Percentiles rank a stretch among this genome's conserved stretches.
These are phyloP conservation scores for Lentinula edodes DNA, from an alignment of 768 basidiomycete species.

Conservation along the genomic window DNA sequence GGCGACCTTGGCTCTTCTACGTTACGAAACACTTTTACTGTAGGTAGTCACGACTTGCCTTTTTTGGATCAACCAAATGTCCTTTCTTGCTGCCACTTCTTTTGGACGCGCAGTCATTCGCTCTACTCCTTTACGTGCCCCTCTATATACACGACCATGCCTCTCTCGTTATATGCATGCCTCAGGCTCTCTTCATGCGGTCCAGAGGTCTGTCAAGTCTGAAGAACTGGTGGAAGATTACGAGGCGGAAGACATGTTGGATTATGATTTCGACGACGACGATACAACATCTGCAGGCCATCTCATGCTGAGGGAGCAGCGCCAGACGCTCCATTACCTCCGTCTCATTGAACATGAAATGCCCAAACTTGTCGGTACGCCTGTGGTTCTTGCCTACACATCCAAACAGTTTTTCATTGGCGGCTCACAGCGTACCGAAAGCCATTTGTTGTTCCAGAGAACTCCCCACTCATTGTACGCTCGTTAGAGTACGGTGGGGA, in stretches of 20 bases:
- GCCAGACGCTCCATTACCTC: constrained; percentile 70
- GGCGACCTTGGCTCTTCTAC: no score
- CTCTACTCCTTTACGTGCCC: not conserved
- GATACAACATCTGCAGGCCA: constrained; percentile 73
- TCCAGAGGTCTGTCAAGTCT: constrained; percentile 25
- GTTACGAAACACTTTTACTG: not conserved
- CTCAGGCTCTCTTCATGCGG: constrained; percentile 14
- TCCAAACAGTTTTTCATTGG: constrained; percentile 7
- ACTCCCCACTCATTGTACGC: constrained; percentile 62
- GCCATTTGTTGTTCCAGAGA: constrained; percentile 62
- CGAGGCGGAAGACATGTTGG: constrained; percentile 37
- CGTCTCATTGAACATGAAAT: constrained; percentile 87
- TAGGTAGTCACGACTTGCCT: not conserved
- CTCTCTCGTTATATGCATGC: not conserved
- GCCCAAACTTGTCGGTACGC: constrained; percentile 75
- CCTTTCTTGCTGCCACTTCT: constrained; percentile 2
- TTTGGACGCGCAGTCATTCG: not conserved
- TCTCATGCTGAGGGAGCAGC: constrained; percentile 65
- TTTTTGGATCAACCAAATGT: constrained; percentile 1
- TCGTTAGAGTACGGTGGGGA: constrained; percentile 76
- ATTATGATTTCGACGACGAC: constrained; percentile 41
- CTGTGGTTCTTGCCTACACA: not conserved
- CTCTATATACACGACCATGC: not conserved
- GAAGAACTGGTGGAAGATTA: constrained; percentile 37
- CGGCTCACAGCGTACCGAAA: constrained; percentile 65